Conservation (phyloP, 306 rosid genomes). For the Cucurbita argyrosperma region DNA sequence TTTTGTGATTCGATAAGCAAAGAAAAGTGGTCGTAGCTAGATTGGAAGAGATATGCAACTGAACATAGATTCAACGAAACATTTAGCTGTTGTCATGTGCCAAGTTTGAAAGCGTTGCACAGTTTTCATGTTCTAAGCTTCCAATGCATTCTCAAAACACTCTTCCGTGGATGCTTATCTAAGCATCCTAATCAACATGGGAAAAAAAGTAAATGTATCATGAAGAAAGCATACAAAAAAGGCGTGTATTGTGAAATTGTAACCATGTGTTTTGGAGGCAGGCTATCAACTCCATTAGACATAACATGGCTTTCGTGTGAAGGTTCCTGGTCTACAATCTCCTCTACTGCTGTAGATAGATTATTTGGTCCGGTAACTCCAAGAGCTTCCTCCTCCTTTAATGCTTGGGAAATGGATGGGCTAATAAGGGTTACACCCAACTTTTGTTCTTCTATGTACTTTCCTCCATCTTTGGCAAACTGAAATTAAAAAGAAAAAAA, state of each 20-base stretch:
- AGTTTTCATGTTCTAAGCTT: not conserved
- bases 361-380: conserved; percentile 15
- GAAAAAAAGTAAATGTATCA: not conserved
- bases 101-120: not conserved
- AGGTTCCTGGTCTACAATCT: not conserved
- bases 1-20: not conserved
- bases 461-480: conserved; percentile 52
- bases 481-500: not conserved
- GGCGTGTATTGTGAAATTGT: conserved; percentile 1
- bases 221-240: not conserved
- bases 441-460: conserved; percentile 58
- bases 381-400: conserved; percentile 26
- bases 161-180: not conserved
- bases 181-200: not conserved
- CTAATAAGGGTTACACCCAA: conserved; percentile 47
- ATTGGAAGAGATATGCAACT: not conserved
- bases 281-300: conserved; percentile 12
- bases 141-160: not conserved
- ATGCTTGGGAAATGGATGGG: conserved; percentile 36
- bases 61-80: not conserved
- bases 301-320: not conserved
- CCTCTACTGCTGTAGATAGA: conserved; percentile 3
- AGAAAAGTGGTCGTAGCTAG: not conserved
- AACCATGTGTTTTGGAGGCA: conserved; percentile 29
- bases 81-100: not conserved